These are phyloP conservation scores for Alternaria sp. DNA, from an alignment of 2,329 filamentous ascomycete species.

Conservation along the genomic window DNA sequence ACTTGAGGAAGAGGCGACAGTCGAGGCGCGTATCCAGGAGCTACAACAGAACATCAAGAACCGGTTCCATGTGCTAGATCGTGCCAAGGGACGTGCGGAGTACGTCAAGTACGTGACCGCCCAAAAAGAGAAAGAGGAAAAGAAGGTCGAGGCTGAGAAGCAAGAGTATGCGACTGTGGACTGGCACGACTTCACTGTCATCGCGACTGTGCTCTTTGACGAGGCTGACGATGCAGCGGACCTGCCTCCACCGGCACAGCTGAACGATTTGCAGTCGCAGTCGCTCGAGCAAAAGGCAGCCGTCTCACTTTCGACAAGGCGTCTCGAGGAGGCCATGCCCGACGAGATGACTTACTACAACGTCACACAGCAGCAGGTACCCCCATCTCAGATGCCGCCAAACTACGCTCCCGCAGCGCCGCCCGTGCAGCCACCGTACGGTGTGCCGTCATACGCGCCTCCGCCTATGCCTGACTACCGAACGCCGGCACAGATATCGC, in stretches of 20 bases:
- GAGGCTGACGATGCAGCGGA: constrained; percentile 86
- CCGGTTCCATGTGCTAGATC: constrained; percentile 78
- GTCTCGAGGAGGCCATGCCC: constrained; percentile 95
- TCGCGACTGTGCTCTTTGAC: constrained; percentile 92
- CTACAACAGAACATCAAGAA: constrained; percentile 77
- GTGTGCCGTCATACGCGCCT: constrained; percentile 27
- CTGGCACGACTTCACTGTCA: constrained; percentile 96
- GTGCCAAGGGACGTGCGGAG: constrained; percentile 84
- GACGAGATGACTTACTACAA: constrained; percentile 63
- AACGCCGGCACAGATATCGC: constrained; percentile 40
- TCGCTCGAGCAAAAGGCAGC: constrained; percentile 94
- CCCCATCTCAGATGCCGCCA: constrained; percentile 35
- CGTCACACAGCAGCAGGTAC: constrained; percentile 38
- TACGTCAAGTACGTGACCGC: constrained; percentile 84
- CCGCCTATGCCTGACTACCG: constrained; percentile 37
- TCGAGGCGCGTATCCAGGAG: constrained; percentile 74
- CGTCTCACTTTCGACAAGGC: constrained; percentile 81
- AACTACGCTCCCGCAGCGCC: constrained; percentile 38
- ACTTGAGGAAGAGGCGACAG: constrained; percentile 72
- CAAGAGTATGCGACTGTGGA: constrained; percentile 84
- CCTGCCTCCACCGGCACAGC: constrained; percentile 84
- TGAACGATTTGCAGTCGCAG: constrained; percentile 90
- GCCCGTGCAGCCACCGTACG: constrained; percentile 37
- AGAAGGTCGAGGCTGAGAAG: constrained; percentile 82
- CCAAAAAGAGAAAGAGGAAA: constrained; percentile 87